A percentile compares a stretch with the other conserved stretches of the same genome.
These are phyloP conservation scores for Hemisphaericaspora subhashii DNA, from an alignment of 1,139 yeast species.

Conservation along the genomic window DNA sequence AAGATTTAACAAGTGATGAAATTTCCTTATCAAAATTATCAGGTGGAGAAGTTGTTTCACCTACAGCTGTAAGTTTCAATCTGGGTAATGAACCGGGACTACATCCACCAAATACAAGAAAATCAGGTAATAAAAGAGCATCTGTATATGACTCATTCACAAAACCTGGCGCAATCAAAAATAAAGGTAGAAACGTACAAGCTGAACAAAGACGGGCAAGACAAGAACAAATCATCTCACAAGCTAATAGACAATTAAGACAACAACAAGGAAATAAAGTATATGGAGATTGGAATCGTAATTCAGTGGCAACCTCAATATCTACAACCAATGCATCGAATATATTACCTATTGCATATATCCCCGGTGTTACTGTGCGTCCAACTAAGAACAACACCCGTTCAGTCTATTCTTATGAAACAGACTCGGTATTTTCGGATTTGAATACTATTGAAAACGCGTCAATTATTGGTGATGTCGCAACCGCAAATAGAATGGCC, in stretches of 20 bases:
- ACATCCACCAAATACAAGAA: slow-evolving; percentile 1
- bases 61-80: slow-evolving; percentile 2
- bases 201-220: slow-evolving; percentile 19
- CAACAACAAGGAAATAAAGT: slow-evolving; percentile 15
- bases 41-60: not conserved
- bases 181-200: slow-evolving; percentile 11
- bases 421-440: slow-evolving; percentile 55
- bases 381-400: slow-evolving; percentile 49
- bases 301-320: slow-evolving; percentile 59
- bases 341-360: slow-evolving; percentile 89
- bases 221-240: slow-evolving; percentile 22
- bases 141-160: slow-evolving; percentile 50
- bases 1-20: slow-evolving; percentile 20
- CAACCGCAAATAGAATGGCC: slow-evolving; percentile 28
- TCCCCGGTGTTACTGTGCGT: slow-evolving; percentile 86
- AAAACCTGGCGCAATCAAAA: slow-evolving; percentile 25
- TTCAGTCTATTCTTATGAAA: slow-evolving; percentile 48
- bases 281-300: slow-evolving; percentile 26
- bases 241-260: slow-evolving; percentile 15
- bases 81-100: not conserved
- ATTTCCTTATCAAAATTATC: slow-evolving; percentile 10
- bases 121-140: slow-evolving; percentile 27
- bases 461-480: slow-evolving; percentile 52
- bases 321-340: slow-evolving; percentile 78
- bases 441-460: slow-evolving; percentile 54